Base-by-base conservation (phyloP, 2,329 filamentous ascomycete genomes). In the Chrysoporthe puriensis region DNA sequence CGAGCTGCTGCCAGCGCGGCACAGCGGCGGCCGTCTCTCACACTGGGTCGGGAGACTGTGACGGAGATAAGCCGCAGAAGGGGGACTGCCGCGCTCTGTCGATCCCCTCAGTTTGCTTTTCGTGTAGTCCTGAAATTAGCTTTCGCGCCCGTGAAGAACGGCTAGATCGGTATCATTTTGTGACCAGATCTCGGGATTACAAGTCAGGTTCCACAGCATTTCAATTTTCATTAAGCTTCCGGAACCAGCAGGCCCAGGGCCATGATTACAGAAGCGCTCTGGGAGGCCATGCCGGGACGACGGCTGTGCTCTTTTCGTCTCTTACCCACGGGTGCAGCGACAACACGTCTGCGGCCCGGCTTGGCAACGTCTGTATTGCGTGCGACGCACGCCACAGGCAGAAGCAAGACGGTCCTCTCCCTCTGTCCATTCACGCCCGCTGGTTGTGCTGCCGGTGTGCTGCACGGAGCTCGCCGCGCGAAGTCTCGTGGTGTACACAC, bases 101-200 rank as follows among this genome's bases (percentile, higher is more conserved):
- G 13, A 34, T 54, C 14, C 50, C 50, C 32, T 13, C 50, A 16
- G 50, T 16, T 34, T 34, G 50, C 50, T 34, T 54, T 54, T 9
- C 21, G 4, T 14, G 26, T 26, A 6, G 11, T 54, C 14, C 13
- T 32, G 11, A 13, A 54, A 34, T 32, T 16, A 32, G 13, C 4
- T 32, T 54, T 54, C 16, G 9, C 4, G 21, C 8, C 21, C n/a
- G 16, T 26, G 36, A 21, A 21, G 40, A 60, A 43, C 57, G n/a
- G 40, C 36, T 44, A 44, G 57, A 60, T 60, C 57, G 34, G 40
- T 60, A 60, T 60, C 57, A 44, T 26, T 44, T 60, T 60, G 13
- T 60, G 57, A 60, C 40, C n/a, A 60, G 57, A 60, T 60, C 57
- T 18, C 14, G 40, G 21, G 11, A 16, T 42, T 42, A 60, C 57